phyloP scores from a whole-genome alignment of 2,329 filamentous ascomycete genomes.

The Elsinoe perseae region DNA sequence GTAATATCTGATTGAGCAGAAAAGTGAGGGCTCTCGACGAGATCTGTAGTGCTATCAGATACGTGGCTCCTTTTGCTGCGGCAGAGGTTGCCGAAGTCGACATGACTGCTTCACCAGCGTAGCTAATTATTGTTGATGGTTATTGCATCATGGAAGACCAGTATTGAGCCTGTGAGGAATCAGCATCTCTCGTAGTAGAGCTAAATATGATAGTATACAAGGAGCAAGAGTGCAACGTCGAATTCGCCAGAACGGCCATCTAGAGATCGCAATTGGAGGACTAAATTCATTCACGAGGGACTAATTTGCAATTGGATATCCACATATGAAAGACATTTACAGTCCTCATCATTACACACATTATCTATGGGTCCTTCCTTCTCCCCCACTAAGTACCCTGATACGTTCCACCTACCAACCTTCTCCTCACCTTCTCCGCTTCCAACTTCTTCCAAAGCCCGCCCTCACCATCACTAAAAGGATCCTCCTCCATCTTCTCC shows the following conservation, averaged over 20 bases:
- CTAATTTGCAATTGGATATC: no score
- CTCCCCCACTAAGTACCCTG: not conserved
- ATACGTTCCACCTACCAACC: constrained; percentile 18
- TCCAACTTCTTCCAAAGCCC: constrained; percentile 15
- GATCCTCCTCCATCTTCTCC: constrained; percentile 41
- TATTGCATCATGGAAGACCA: no score
- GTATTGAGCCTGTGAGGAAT: no score
- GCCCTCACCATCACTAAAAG: constrained; percentile 17
- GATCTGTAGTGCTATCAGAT: constrained; percentile 82
- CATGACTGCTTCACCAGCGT: not conserved
- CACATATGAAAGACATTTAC: constrained; percentile 5
- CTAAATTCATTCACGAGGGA: no score
- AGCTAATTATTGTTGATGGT: no score
- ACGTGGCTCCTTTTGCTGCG: constrained; percentile 65
- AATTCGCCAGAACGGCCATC: no score
- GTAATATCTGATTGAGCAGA: constrained; percentile 78
- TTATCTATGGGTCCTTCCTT: not conserved
- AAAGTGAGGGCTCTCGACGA: constrained; percentile 84
- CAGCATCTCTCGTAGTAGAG: no score
- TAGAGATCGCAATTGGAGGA: no score
- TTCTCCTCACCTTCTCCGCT: constrained; percentile 14
- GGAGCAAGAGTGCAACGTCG: no score
- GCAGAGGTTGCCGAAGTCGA: constrained; percentile 29
- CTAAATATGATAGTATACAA: no score
- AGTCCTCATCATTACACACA: constrained; percentile 8